These are phyloP conservation scores for Aspergillus conjunctus DNA, from an alignment of 495 filamentous ascomycete genomes.

Conservation along the genomic window DNA sequence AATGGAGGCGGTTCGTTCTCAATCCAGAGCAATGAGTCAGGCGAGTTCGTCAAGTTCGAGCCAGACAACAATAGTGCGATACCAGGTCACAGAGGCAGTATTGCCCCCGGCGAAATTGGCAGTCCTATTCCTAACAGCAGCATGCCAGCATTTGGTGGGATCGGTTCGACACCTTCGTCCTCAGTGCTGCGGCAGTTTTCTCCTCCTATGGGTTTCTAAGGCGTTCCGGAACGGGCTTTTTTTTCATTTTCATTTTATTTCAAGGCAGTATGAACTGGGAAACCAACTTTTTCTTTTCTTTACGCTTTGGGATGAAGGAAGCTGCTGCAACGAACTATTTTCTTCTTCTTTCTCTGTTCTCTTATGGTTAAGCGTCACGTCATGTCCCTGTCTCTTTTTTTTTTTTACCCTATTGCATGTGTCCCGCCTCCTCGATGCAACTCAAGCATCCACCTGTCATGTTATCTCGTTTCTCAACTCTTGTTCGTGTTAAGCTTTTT, in stretches of 20 bases:
- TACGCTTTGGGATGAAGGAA: constrained; percentile 17
- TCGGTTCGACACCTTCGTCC: constrained; percentile 31
- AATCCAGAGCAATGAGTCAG: constrained; percentile 54
- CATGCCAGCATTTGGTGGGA: constrained; percentile 48
- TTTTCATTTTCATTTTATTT: not conserved
- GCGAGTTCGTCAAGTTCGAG: constrained; percentile 65
- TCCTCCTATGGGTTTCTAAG: constrained; percentile 43
- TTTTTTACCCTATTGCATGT: constrained; percentile 13
- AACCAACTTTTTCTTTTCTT: constrained; percentile 5
- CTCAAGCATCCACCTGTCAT: constrained; percentile 11
- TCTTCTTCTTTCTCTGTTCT: constrained; percentile 5
- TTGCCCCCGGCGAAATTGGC: constrained; percentile 54
- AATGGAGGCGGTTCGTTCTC: constrained; percentile 90
- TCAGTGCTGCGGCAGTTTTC: constrained; percentile 48
- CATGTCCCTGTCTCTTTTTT: constrained; percentile 7
- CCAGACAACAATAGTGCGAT: constrained; percentile 48
- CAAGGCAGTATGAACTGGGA: constrained; percentile 10
- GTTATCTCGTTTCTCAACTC: constrained; percentile 25
- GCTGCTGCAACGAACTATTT: constrained; percentile 4
- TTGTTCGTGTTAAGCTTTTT: constrained; percentile 20
- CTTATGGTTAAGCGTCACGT: constrained; percentile 21
- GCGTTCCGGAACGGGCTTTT: constrained; percentile 16
- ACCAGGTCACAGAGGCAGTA: constrained; percentile 44
- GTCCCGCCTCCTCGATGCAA: not conserved
- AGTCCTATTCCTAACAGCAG: constrained; percentile 49